Percentiles rank a stretch among this genome's conserved stretches.
Conservation (phyloP, 2,329 filamentous ascomycete genomes). For the Ceratocystis cacaofunesta region DNA sequence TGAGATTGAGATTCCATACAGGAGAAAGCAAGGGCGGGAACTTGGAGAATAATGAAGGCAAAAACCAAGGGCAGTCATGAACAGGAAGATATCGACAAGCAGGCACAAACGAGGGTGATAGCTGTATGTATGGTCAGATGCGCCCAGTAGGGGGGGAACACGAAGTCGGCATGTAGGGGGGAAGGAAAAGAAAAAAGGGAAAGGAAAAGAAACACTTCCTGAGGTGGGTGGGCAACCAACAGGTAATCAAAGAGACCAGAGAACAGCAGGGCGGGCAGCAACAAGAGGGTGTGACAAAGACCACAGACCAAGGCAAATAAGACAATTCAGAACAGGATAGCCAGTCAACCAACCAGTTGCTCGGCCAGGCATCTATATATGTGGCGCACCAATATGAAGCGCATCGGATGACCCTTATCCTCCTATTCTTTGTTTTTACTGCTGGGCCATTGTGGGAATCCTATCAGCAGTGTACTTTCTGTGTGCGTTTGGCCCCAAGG, state of each 20-base stretch:
- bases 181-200: background rate
- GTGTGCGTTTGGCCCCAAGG: background rate
- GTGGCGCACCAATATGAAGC: background rate
- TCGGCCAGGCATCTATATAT: background rate
- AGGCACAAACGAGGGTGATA: background rate
- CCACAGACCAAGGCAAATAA: background rate
- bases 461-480: background rate
- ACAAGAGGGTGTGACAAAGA: background rate
- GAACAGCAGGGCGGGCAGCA: background rate
- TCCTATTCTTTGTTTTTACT: background rate
- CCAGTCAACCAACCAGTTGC: constrained; percentile 1
- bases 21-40: background rate
- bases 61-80: background rate
- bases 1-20: background rate
- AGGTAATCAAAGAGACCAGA: background rate
- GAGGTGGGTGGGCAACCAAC: background rate
- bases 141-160: background rate
- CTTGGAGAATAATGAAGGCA: background rate
- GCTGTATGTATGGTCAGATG: background rate
- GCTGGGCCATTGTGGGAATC: background rate
- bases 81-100: background rate
- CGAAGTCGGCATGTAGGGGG: background rate
- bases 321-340: constrained; percentile 1
- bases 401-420: background rate
- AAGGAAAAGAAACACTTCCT: background rate